Conservation (phyloP, 2,329 filamentous ascomycete genomes). For the Hortaea werneckii region DNA sequence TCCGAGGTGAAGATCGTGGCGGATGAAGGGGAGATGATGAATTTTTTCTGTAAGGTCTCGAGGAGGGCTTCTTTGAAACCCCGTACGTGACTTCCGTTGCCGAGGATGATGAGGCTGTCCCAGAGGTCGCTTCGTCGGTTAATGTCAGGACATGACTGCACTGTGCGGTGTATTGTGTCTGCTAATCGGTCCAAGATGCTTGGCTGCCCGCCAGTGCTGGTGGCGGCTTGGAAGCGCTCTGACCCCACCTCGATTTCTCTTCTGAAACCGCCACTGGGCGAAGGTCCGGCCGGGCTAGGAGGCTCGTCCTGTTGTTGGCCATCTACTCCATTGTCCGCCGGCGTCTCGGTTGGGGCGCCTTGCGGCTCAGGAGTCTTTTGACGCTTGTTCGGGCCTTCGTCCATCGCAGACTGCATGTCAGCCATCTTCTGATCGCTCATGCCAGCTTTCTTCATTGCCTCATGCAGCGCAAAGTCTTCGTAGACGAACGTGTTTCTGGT, state of each 20-base stretch:
- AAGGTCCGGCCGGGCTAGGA: slow-evolving; percentile 7
- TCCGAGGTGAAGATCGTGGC: slow-evolving; percentile 97
- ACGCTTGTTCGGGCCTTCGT: slow-evolving; percentile 33
- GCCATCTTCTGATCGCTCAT: slow-evolving; percentile 36
- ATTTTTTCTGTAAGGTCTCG: slow-evolving; percentile 66
- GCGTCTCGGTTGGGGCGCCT: slow-evolving; percentile 24
- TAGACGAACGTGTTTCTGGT: slow-evolving; percentile 62
- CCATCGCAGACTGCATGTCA: slow-evolving; percentile 43
- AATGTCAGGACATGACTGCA: slow-evolving; percentile 74
- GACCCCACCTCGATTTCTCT: slow-evolving; percentile 66
- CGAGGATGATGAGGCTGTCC: slow-evolving; percentile 86
- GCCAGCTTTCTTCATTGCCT: slow-evolving; percentile 43
- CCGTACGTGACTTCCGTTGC: slow-evolving; percentile 65
- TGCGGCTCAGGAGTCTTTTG: slow-evolving; percentile 29
- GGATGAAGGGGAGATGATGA: slow-evolving; percentile 82
- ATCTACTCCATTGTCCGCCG: slow-evolving; percentile 21
- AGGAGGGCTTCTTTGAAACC: slow-evolving; percentile 85
- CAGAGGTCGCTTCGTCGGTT: slow-evolving; percentile 78
- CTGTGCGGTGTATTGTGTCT: slow-evolving; percentile 69
- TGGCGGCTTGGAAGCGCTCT: slow-evolving; percentile 58
- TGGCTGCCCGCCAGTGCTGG: slow-evolving; percentile 29
- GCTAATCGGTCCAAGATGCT: slow-evolving; percentile 74
- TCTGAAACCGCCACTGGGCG: slow-evolving; percentile 26
- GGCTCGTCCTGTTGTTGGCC: background rate
- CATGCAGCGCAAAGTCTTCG: slow-evolving; percentile 52